Base-by-base conservation (phyloP, 345 rosid species). In the Balakata baccata region DNA sequence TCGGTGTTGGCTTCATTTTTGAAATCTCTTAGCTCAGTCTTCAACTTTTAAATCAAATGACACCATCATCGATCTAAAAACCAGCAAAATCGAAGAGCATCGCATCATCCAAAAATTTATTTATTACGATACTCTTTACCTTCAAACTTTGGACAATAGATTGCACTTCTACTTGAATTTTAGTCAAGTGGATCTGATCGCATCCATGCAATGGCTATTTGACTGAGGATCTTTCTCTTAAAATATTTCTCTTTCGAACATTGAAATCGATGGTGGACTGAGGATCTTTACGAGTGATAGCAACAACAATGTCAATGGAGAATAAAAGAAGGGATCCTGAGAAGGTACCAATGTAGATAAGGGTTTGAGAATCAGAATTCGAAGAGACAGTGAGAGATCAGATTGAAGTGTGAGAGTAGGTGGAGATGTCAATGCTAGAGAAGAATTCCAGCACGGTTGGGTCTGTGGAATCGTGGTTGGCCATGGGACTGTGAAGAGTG, bases 321-420 rank as follows among this genome's bases (percentile, higher is more conserved):
- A 93, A 88, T 34, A 90, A 75, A 66, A 89, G 37, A 63, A 95
- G 85, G 77, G 86, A 79, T 50, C 98, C 98, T 25, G 94, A 85
- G 70, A 67, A 77, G 58, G 96, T 87, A 22, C 94, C 98, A 66
- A 85, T 34, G 88, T 86, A 89, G 71, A 90, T 76, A 53, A 88
- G 81, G 78, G 87, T 75, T 75, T 82, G 87, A 73, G 90, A 83
- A 74, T 81, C 84, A 79, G 91, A 83, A 78, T 74, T 20, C 22
- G 90, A 73, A 58, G 80, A 75, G 70, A 90, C 62, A 16, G 90
- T 78, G 22, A 75, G 64, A 68, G 89, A 82, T 68, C 78, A 86
- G 73, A 85, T 80, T 2, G 85, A 72, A 38, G 81, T 46, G 71
- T 14, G 68, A 0, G 78, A 71, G 66, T 83, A 79, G 46, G 57